Conservation (phyloP, 1,284 basidiomycete genomes). For the Ustilago vetiveriae region DNA sequence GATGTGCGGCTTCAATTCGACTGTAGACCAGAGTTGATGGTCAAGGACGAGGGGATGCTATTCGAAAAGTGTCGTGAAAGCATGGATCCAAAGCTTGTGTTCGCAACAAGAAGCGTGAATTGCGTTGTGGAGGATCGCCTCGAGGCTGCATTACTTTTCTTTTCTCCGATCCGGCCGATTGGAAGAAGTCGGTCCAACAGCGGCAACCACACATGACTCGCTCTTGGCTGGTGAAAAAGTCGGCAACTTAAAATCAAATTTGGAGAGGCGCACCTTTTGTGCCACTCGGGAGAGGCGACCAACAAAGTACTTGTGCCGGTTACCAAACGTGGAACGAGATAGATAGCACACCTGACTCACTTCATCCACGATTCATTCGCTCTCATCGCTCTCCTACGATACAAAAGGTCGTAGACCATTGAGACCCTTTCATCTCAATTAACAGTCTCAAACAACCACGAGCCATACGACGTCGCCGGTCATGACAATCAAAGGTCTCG, state of each 20-base stretch:
- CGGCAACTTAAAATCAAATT: slow-evolving; percentile 36
- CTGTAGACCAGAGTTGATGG: too few relatives aligned
- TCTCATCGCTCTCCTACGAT: too few relatives aligned
- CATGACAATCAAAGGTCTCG: slow-evolving; percentile 52
- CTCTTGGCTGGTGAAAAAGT: slow-evolving; percentile 1
- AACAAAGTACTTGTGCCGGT: too few relatives aligned
- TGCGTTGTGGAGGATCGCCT: slow-evolving; percentile 14
- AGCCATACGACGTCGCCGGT: not conserved
- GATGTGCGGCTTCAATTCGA: too few relatives aligned
- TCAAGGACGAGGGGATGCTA: too few relatives aligned
- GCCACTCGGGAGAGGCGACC: slow-evolving; percentile 1
- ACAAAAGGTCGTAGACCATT: too few relatives aligned
- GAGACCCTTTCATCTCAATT: too few relatives aligned
- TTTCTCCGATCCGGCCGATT: slow-evolving; percentile 45
- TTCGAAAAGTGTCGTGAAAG: not conserved
- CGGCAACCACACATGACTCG: slow-evolving; percentile 14
- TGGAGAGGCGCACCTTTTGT: not conserved
- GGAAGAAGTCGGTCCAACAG: slow-evolving; percentile 17
- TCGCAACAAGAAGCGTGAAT: not conserved
- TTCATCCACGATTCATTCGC: not conserved
- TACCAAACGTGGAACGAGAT: too few relatives aligned
- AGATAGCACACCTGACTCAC: not conserved
- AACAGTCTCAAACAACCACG: not conserved
- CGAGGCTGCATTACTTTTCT: not conserved
- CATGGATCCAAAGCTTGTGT: not conserved